Conservation (phyloP, 2,329 filamentous ascomycete genomes). For the Allantophomopsis cytisporea region DNA sequence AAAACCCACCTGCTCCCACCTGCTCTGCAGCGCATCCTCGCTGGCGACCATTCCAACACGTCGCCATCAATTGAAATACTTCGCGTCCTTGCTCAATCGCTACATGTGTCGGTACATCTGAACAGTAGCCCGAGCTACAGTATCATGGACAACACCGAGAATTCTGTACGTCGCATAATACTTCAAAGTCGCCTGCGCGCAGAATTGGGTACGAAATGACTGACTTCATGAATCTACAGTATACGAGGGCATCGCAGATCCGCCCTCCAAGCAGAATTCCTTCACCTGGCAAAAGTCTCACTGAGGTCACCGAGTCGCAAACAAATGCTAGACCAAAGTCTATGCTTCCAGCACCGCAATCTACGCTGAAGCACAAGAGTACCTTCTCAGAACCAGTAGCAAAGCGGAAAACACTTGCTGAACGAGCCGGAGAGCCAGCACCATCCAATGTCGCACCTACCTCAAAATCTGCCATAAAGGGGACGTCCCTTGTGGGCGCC, state of each 20-base stretch:
- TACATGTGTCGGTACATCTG: too few species aligned
- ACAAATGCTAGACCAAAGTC: constrained; percentile 35
- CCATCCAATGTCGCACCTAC: constrained; percentile 25
- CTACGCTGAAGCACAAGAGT: constrained; percentile 32
- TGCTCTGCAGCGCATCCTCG: too few species aligned
- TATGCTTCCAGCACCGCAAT: constrained; percentile 24
- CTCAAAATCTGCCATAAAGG: constrained; percentile 21
- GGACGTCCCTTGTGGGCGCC: constrained; percentile 11
- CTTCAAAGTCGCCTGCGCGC: not conserved
- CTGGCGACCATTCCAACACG: too few species aligned
- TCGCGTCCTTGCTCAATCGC: too few species aligned
- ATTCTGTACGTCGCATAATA: constrained; percentile 1
- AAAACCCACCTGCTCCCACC: too few species aligned
- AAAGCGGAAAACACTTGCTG: constrained; percentile 45
- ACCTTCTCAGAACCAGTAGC: constrained; percentile 33
- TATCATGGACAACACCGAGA: constrained; percentile 2
- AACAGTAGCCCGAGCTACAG: too few species aligned
- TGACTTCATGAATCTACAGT: constrained; percentile 6
- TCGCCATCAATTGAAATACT: too few species aligned
- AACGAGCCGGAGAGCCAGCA: constrained; percentile 38
- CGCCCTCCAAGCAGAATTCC: constrained; percentile 13
- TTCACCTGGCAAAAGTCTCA: constrained; percentile 23
- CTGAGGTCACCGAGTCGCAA: constrained; percentile 47
- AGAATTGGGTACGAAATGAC: not conserved
- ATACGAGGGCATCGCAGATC: constrained; percentile 13